A percentile compares a stretch with the other conserved stretches of the same genome.
These are phyloP conservation scores for Xylariaceae sp. DNA, from an alignment of 2,329 filamentous ascomycete genomes.

Conservation along the genomic window DNA sequence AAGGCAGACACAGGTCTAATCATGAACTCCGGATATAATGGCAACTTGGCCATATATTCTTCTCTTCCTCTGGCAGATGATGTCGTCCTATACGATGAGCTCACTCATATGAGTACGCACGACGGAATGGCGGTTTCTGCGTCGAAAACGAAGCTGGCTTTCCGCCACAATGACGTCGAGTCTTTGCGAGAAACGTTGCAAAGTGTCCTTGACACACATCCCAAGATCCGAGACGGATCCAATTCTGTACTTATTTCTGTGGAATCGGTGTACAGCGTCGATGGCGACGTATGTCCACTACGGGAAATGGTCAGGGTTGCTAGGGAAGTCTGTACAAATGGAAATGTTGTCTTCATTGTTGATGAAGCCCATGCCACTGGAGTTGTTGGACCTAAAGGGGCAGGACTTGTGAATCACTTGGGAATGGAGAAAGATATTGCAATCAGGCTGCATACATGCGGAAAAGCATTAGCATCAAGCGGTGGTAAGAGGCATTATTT, in stretches of 20 bases:
- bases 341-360: slow-evolving; percentile 52
- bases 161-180: slow-evolving; percentile 48
- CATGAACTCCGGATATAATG: slow-evolving; percentile 61
- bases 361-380: slow-evolving; percentile 61
- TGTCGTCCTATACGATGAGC: slow-evolving; percentile 64
- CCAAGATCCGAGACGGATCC: slow-evolving; percentile 31
- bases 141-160: slow-evolving; percentile 48
- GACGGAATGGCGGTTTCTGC: slow-evolving; percentile 65
- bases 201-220: slow-evolving; percentile 35
- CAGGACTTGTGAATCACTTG: slow-evolving; percentile 51
- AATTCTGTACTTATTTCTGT: slow-evolving; percentile 44
- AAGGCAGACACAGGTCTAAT: slow-evolving; percentile 59
- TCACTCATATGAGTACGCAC: slow-evolving; percentile 68
- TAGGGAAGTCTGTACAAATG: slow-evolving; percentile 39
- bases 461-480: slow-evolving; percentile 46
- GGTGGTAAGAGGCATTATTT: slow-evolving; percentile 14
- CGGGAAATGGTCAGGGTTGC: slow-evolving; percentile 41
- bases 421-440: slow-evolving; percentile 54
- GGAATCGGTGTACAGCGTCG: slow-evolving; percentile 52
- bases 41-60: slow-evolving; percentile 54
- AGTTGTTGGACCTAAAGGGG: slow-evolving; percentile 50
- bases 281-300: slow-evolving; percentile 47
- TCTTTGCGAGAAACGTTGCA: slow-evolving; percentile 43
- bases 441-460: slow-evolving; percentile 54
- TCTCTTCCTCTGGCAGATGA: slow-evolving; percentile 56